These are phyloP conservation scores for Pseudocercospora crystallina DNA, from an alignment of 2,329 filamentous ascomycete species.

Conservation along the genomic window DNA sequence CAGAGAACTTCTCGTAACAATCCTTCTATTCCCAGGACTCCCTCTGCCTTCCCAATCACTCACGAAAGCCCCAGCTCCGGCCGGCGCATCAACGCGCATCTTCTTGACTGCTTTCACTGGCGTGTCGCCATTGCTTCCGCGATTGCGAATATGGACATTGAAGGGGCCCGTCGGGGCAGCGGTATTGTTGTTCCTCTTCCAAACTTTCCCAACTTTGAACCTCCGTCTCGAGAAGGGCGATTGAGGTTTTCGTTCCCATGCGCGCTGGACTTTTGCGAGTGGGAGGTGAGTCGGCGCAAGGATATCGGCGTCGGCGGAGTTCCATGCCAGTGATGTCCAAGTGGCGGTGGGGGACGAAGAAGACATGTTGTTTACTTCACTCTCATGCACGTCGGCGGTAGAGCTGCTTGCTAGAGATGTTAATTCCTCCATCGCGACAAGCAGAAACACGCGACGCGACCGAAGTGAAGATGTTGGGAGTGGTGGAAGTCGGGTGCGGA, in stretches of 20 bases:
- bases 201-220: constrained; percentile 42
- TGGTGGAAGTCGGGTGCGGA: too few relatives aligned
- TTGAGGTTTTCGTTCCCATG: constrained; percentile 50
- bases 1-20: constrained; percentile 29
- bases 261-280: constrained; percentile 44
- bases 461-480: too few relatives aligned
- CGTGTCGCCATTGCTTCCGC: constrained; percentile 23
- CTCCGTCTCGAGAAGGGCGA: constrained; percentile 41
- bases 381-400: too few relatives aligned
- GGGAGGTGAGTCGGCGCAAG: constrained; percentile 44
- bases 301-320: constrained; percentile 41
- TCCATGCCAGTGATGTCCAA: constrained; percentile 34
- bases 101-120: constrained; percentile 48
- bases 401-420: too few relatives aligned
- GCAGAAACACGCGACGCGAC: too few relatives aligned
- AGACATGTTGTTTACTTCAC: too few relatives aligned
- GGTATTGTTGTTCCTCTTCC: constrained; percentile 38
- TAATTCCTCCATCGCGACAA: too few relatives aligned
- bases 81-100: constrained; percentile 31
- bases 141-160: constrained; percentile 12
- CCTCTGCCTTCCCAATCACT: constrained; percentile 31
- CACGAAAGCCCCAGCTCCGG: constrained; percentile 19
- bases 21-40: constrained; percentile 30
- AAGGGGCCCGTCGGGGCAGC: constrained; percentile 8
- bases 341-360: background rate